These are phyloP conservation scores for Aphanocladium album DNA, from an alignment of 2,329 filamentous ascomycete genomes.

Conservation along the genomic window DNA sequence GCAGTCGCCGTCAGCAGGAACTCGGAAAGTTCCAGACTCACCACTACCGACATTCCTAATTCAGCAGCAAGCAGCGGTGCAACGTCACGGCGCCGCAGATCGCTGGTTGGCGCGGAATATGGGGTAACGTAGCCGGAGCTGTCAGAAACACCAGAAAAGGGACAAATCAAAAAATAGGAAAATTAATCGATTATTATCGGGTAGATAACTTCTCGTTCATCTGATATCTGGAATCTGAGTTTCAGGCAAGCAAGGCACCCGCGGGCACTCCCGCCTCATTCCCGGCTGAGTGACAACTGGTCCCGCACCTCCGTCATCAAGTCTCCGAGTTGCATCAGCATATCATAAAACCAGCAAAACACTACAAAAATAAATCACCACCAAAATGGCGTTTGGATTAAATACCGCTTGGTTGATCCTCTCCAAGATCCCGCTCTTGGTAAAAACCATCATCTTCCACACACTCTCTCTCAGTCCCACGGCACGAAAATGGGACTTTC, in stretches of 20 bases:
- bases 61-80: neutral
- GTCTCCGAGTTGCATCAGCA: neutral
- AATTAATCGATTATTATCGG: neutral
- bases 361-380: neutral
- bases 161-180: no score
- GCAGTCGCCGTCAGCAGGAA: neutral
- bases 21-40: neutral
- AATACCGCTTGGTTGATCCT: neutral
- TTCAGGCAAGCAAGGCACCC: neutral
- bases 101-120: neutral
- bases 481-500: constrained; percentile 11
- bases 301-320: neutral
- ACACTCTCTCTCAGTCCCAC: constrained; percentile 5
- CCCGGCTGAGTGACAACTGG: neutral
- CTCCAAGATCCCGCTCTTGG: constrained; percentile 1
- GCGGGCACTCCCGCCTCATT: neutral
- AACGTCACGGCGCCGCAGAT: neutral
- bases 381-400: constrained; percentile 2
- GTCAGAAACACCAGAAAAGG: neutral
- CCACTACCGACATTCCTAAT: neutral
- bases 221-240: neutral
- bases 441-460: constrained; percentile 6
- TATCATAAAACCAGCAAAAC: neutral
- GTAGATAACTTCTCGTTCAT: neutral
- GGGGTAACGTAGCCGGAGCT: neutral